phyloP scores from a whole-genome alignment of 306 rosid genomes.

The Styphnolobium japonicum region DNA sequence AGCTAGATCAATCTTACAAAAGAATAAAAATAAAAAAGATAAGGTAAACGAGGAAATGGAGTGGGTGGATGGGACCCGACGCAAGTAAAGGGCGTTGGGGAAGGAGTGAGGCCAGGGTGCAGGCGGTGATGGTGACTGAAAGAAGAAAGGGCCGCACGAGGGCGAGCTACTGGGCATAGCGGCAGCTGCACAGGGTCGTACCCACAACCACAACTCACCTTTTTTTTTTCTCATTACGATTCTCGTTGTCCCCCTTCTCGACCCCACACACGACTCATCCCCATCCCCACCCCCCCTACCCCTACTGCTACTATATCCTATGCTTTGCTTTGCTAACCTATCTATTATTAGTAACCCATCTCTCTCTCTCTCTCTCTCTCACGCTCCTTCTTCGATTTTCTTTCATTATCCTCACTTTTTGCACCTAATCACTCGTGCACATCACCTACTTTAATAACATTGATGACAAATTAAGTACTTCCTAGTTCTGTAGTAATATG shows the following conservation, averaged over 20 bases:
- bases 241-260: slow-evolving; percentile 49
- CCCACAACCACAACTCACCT: slow-evolving; percentile 28
- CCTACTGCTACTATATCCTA: no score
- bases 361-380: no score
- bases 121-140: neutral
- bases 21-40: no score
- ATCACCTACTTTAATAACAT: neutral
- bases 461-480: neutral
- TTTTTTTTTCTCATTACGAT: slow-evolving; percentile 39
- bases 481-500: no score
- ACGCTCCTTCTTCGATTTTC: neutral
- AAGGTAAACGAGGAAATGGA: neutral
- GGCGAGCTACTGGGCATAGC: slow-evolving; percentile 20
- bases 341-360: neutral
- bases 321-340: neutral
- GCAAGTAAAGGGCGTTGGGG: neutral
- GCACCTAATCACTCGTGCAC: neutral
- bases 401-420: neutral
- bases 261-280: neutral
- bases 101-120: neutral
- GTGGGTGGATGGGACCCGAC: neutral
- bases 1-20: no score
- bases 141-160: slow-evolving; percentile 42
- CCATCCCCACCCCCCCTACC: neutral
- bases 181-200: slow-evolving; percentile 18